Base-by-base conservation (phyloP, 306 rosid genomes). In the Cucurbita moschata region DNA sequence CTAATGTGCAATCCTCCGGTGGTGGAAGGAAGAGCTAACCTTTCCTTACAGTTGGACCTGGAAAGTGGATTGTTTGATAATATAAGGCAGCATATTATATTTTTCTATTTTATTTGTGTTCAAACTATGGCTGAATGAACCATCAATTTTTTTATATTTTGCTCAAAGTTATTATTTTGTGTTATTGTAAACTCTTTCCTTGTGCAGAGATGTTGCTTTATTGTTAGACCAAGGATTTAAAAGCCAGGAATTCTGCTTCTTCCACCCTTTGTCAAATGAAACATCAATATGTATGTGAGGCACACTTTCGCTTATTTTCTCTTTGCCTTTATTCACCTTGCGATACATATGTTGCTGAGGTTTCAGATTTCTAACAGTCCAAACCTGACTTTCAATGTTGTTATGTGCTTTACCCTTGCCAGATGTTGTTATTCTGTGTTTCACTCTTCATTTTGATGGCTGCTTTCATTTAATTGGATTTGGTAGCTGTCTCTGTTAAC, bases 221-320 rank as follows among this genome's bases (percentile, higher is more conserved):
- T 80, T 95, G 83, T 83, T 91, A 86, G 99, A 95, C 83, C 91
- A 86, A 81, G 88, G 86, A 37, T 95, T 91, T 80, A 91, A 85
- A 86, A 76, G 87, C 44, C 90, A 86, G 77, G 79, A 82, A 69
- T 78, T 52, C 57, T 91, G 97, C 81, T 88, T 89, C 86, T 95
- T 95, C 85, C 99, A 95, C 75, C 99, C 99, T 49, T 53, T 95
- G 70, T 88, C 97, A 12, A 91, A 95, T 83, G 99, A 95, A 77
- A 76, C 83, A 81, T 85, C 99, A 63, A 86, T 95, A 77, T 83
- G 97, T 95, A 83, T 89, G 99, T 81, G 76, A 80, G 72, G 79
- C 55, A 26, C 14, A 58, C 35, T 52, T 42, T 21, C 4, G 10
- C 74, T 35, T 8, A 26, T 51, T 35, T 55, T 50, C 43, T 39